Base-by-base conservation (phyloP, 108 stramenopile genomes). In the Epipyxis sp. region DNA sequence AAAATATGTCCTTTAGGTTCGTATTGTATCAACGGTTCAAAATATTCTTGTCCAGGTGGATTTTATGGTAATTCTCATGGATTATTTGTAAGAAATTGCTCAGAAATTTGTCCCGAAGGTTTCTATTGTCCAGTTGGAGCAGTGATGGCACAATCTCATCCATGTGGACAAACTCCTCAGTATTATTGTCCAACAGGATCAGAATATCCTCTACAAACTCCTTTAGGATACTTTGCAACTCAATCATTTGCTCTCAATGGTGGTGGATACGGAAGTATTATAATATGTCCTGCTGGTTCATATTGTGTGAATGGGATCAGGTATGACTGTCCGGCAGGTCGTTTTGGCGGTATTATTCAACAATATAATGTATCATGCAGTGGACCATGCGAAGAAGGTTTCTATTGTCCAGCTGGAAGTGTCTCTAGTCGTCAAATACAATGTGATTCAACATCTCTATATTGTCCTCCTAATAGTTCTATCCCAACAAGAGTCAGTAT, bases 341-440 rank as follows among this genome's bases (percentile, higher is more conserved):
- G 71, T 30, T 74, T 30, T 42, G 71, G 71, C 6, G 50, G 71
- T 6, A 3, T 27, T 3, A 6, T 74, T 46, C 46, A 74, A 25
- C 3, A 27, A 29, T 6, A 43, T 32, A 6, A 39, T 3, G 6
- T 10, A 10, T 39, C 34, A 3, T 74, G 71, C 42, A 27, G 27
- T 27, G 71, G 71, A 27, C n/a, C 29, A 16, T 74, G 71, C 43
- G n/a, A 6, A 27, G 71, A 3, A 6, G 71, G 71, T 20, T 74
- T 29, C 27, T 74, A 35, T 42, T 74, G 71, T 42, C 71, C 71
- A 10, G 71, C 44, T 29, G 71, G 71, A 57, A 54, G 46, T 32
- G 10, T 37, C 3, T 30, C 34, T 13, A 39, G 13, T 20, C 40
- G 25, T 6, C 71, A 27, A 32, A 27, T 74, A 43, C 3, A 3